A percentile compares a stretch with the other conserved stretches of the same genome.
phyloP scores from a whole-genome alignment of 139 green algal species.

The Haematococcus lacustris region DNA sequence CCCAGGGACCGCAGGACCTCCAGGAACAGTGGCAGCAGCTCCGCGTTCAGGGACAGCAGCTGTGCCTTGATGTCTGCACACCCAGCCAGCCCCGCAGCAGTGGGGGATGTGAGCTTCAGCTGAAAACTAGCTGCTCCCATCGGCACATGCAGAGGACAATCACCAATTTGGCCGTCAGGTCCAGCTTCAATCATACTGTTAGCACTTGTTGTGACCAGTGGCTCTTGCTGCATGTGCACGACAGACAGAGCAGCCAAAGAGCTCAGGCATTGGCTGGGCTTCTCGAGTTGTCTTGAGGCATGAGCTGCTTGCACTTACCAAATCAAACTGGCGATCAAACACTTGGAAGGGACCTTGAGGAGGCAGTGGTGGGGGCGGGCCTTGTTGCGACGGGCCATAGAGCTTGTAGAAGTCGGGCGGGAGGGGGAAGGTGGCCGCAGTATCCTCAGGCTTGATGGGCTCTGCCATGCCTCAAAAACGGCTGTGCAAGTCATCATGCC shows the following conservation, averaged over 20 bases:
- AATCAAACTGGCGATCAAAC: constrained; percentile 6
- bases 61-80: constrained; percentile 35
- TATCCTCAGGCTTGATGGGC: not conserved
- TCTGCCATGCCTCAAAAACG: not conserved
- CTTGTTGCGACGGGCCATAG: not conserved
- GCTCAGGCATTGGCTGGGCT: not conserved
- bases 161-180: constrained; percentile 7
- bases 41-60: constrained; percentile 25
- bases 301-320: not conserved
- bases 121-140: not conserved
- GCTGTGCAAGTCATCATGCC: not conserved
- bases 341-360: constrained; percentile 2
- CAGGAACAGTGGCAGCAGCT: constrained; percentile 39
- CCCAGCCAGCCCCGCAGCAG: not conserved
- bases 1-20: constrained; percentile 34
- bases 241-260: not conserved
- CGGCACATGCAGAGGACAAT: not conserved
- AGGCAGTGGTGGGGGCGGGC: constrained; percentile 7
- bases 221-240: constrained; percentile 8
- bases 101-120: not conserved
- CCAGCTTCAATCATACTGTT: not conserved
- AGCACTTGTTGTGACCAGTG: constrained; percentile 1
- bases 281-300: not conserved
- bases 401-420: constrained; percentile 17
- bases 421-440: constrained; percentile 12